Conservation (phyloP, 495 filamentous ascomycete genomes). For the Xylaria curta region DNA sequence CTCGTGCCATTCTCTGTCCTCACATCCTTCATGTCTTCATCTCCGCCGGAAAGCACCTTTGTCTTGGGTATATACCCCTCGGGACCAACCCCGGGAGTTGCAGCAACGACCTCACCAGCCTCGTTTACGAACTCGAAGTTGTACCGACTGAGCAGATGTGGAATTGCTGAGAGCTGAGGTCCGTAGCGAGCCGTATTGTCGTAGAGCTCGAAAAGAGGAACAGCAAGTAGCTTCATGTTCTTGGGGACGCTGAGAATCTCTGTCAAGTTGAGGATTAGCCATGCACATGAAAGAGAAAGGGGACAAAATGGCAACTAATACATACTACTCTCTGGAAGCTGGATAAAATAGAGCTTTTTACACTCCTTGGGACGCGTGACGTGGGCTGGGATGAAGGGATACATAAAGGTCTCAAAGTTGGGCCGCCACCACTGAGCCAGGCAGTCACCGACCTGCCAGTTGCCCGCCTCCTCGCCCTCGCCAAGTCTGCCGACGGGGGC, state of each 20-base stretch:
- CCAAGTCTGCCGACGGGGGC: slow-evolving; percentile 89
- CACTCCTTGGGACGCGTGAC: slow-evolving; percentile 97
- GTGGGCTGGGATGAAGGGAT: slow-evolving; percentile 94
- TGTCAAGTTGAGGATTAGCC: slow-evolving; percentile 46
- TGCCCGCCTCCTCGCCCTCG: slow-evolving; percentile 83
- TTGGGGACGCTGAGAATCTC: slow-evolving; percentile 97
- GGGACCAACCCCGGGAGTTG: slow-evolving; percentile 74
- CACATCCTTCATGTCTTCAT: slow-evolving; percentile 56
- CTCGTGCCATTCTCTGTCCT: slow-evolving; percentile 38
- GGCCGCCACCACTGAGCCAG: slow-evolving; percentile 98
- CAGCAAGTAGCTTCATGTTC: slow-evolving; percentile 98
- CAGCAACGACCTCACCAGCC: slow-evolving; percentile 82
- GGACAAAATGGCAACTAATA: slow-evolving; percentile 28
- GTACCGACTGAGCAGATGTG: slow-evolving; percentile 89
- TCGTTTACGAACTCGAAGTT: slow-evolving; percentile 99
- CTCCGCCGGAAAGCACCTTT: slow-evolving; percentile 78
- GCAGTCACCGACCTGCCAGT: slow-evolving; percentile 94
- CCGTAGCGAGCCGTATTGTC: slow-evolving; percentile 96
- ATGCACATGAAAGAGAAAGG: not conserved
- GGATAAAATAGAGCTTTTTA: slow-evolving; percentile 98
- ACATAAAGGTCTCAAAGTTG: slow-evolving; percentile 99
- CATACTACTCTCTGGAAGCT: slow-evolving; percentile 89
- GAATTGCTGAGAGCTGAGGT: slow-evolving; percentile 93
- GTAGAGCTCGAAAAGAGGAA: slow-evolving; percentile 96
- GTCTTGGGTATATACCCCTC: slow-evolving; percentile 64